Conservation (phyloP, 768 basidiomycete species). For the Rhodocollybia butyracea region DNA sequence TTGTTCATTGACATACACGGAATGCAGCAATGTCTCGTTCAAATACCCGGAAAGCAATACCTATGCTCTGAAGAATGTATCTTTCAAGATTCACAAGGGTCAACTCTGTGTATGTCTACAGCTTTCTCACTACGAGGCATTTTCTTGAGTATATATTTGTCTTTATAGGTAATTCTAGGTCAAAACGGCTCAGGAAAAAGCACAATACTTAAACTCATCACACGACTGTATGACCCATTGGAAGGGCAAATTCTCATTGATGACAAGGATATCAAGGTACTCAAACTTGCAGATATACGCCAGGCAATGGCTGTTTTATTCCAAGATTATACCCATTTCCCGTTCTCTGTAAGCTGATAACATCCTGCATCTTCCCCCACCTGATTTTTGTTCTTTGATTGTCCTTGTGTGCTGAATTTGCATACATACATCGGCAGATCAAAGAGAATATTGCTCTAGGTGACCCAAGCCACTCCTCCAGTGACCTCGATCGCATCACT, state of each 20-base stretch:
- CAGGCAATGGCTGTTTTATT: slow-evolving; percentile 68
- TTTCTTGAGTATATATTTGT: background rate
- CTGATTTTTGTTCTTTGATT: too few relatives aligned
- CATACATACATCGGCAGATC: too few relatives aligned
- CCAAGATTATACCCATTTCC: slow-evolving; percentile 81
- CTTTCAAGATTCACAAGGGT: slow-evolving; percentile 66
- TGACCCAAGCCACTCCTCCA: slow-evolving; percentile 53
- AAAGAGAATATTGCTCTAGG: slow-evolving; percentile 77
- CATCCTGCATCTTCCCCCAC: background rate
- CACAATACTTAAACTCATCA: slow-evolving; percentile 71
- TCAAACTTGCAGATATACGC: slow-evolving; percentile 63
- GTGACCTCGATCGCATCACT: slow-evolving; percentile 54
- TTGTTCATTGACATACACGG: slow-evolving; percentile 8
- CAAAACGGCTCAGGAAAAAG: slow-evolving; percentile 80
- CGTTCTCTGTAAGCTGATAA: slow-evolving; percentile 55
- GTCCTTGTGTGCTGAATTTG: too few relatives aligned
- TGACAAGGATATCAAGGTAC: slow-evolving; percentile 53
- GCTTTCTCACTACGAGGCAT: background rate
- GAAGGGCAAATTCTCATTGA: slow-evolving; percentile 71
- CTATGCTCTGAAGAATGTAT: slow-evolving; percentile 57
- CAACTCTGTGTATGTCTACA: slow-evolving; percentile 70
- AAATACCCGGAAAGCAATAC: slow-evolving; percentile 53
- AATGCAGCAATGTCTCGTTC: slow-evolving; percentile 68
- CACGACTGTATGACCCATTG: slow-evolving; percentile 65
- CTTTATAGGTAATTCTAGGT: slow-evolving; percentile 66